Evolutionary conservation across 768 basidiomycete species (phyloP), one percentile per base, ranked within the genome.

Genomic region (Boletus fagicola): DNA sequence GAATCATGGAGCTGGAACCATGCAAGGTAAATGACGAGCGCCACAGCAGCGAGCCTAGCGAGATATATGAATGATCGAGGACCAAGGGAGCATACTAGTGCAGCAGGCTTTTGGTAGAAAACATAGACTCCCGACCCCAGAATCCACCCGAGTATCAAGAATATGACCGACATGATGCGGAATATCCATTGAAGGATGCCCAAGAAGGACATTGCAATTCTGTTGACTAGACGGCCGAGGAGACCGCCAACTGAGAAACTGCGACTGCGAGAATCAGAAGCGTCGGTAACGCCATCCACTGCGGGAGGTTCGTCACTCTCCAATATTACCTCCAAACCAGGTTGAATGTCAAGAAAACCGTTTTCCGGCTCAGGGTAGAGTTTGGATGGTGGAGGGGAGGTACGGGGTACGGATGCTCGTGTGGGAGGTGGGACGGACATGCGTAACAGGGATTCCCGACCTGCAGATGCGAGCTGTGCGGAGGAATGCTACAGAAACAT

Each of bases 241-340:
- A 76, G 53, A 4, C 77, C 77, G 22, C 82, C 81, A n/a, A 80
- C 67, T 0, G 80, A 80, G 64, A 79, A 80, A 20, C 68, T 54
- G 20, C 65, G 56, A 57, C 22, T 56, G 46, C 30, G 56, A 47
- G 58, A 38, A 38, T 67, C 62, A 51, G 65, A 63, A 28, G 59
- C 66, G 49, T 72, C 58, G 49, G 57, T 50, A 28, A 69, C 46
- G 42, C 70, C 72, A 49, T 65, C 65, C 55, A 72, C 66, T 16
- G 49, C 52, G 18, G 68, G 66, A 28, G 72, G 77, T 65, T 88
- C 87, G 4, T 90, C 83, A 30, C 77, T 76, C 75, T 90, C 89
- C 6, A 80, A 76, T 63, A 90, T 87, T 9, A 85, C 81, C 24
- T 81, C 74, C 28, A 90, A 77, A 2, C 82, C 80, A 60, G 79